A percentile compares a stretch with the other conserved stretches of the same genome.
These are phyloP conservation scores for Bruguiera sexangula DNA, from an alignment of 345 rosid genomes.

Conservation along the genomic window DNA sequence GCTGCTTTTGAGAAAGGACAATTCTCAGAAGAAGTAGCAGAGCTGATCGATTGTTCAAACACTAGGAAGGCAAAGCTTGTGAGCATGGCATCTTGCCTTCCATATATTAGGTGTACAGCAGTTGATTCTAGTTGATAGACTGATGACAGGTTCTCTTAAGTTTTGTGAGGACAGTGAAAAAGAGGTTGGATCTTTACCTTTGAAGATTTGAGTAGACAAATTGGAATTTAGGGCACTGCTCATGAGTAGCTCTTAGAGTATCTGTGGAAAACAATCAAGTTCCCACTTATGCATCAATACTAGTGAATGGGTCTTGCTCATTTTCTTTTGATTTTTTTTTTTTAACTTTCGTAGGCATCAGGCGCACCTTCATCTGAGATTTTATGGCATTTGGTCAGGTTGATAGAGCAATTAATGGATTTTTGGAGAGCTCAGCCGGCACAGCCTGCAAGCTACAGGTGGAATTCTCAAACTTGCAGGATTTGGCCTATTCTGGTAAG, in stretches of 20 bases:
- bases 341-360: too few species aligned
- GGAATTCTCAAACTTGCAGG: not conserved
- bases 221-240: too few species aligned
- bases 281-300: too few species aligned
- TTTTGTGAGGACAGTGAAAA: too few species aligned
- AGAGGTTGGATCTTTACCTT: too few species aligned
- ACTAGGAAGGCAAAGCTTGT: not conserved
- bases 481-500: not conserved
- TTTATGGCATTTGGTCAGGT: not conserved
- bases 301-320: not conserved
- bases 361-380: too few species aligned
- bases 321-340: not conserved
- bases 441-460: not conserved
- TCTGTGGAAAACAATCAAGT: too few species aligned
- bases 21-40: not conserved
- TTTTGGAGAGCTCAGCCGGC: not conserved
- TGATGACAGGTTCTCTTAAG: not conserved
- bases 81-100: not conserved
- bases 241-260: too few species aligned
- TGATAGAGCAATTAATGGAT: not conserved
- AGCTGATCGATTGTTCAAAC: not conserved
- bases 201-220: too few species aligned
- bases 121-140: not conserved
- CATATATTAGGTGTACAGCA: not conserved
- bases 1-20: not conserved